Evolutionary conservation across 352 stramenopile species (phyloP).

Genomic region (Ophiocytium majus): DNA sequence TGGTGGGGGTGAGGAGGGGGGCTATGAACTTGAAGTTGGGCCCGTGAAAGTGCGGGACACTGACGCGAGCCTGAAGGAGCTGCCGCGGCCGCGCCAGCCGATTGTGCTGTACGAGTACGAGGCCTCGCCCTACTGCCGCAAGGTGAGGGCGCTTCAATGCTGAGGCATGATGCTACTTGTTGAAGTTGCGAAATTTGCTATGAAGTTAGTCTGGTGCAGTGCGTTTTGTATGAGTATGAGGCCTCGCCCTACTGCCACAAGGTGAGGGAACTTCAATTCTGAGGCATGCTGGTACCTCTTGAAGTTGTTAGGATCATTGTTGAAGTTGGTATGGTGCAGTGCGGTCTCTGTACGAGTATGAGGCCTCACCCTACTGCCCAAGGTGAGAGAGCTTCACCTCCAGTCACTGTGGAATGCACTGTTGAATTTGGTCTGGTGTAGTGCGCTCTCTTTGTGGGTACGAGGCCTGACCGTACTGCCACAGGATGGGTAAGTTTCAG

Average conservation of each 20-base stretch:
- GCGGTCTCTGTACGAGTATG: neutral
- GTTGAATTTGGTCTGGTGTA: too few relatives aligned
- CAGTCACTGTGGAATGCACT: neutral
- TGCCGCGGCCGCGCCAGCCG: conserved; percentile 36
- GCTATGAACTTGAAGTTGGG: neutral
- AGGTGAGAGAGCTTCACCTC: too few relatives aligned
- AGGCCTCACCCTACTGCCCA: neutral
- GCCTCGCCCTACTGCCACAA: conserved; percentile 51
- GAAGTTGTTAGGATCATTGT: too few relatives aligned
- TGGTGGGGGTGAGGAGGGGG: neutral
- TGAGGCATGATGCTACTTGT: neutral
- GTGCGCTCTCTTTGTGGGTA: conserved; percentile 60
- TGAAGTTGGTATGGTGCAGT: too few relatives aligned
- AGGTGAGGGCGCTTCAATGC: conserved; percentile 39
- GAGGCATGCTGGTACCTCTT: too few relatives aligned
- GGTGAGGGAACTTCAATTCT: too few relatives aligned
- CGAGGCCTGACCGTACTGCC: conserved; percentile 54
- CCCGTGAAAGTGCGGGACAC: neutral
- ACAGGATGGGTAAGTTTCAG: conserved; percentile 31
- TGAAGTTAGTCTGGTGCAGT: too few relatives aligned
- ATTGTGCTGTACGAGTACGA: conserved; percentile 59
- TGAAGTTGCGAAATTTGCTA: neutral
- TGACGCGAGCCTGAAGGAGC: neutral
- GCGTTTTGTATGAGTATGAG: conserved; percentile 53
- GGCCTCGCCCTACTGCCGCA: conserved; percentile 54